Conservation (phyloP, 139 green algal genomes). For the Marvania coccoides region DNA sequence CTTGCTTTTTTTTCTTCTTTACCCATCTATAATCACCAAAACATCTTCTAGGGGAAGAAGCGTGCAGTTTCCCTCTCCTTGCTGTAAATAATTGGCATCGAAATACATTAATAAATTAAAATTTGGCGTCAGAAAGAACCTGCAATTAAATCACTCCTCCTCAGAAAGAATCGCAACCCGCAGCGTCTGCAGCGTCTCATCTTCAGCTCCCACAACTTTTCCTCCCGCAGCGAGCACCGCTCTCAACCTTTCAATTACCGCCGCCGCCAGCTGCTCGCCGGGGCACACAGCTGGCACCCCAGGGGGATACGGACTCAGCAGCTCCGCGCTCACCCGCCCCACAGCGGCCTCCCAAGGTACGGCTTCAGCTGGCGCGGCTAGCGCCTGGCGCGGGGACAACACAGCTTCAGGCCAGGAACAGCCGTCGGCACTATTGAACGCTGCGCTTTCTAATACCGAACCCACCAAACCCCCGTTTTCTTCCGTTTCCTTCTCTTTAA, state of each 20-base stretch:
- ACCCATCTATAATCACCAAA: too few relatives aligned
- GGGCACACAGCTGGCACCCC: conserved; percentile 74
- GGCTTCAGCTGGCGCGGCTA: conserved; percentile 33
- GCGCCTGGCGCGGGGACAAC: conserved; percentile 44
- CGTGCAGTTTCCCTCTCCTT: too few relatives aligned
- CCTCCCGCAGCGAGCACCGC: conserved; percentile 34
- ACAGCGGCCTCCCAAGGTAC: conserved; percentile 15
- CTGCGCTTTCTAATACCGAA: too few relatives aligned
- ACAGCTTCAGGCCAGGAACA: neutral
- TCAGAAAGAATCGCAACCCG: conserved; percentile 12
- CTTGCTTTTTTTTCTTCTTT: too few relatives aligned
- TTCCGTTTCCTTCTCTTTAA: too few relatives aligned
- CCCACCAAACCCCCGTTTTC: too few relatives aligned
- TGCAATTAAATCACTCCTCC: neutral
- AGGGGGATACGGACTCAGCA: conserved; percentile 85
- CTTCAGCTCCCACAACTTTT: conserved; percentile 42
- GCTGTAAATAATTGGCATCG: too few relatives aligned
- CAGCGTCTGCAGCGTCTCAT: conserved; percentile 30
- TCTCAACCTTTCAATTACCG: conserved; percentile 28
- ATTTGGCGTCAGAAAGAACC: too few relatives aligned
- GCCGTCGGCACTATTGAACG: too few relatives aligned
- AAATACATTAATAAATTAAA: too few relatives aligned
- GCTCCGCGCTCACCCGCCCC: conserved; percentile 55
- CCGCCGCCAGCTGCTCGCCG: conserved; percentile 53
- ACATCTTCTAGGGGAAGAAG: too few relatives aligned